Evolutionary conservation across 2,329 filamentous ascomycete species (phyloP), one percentile per base, ranked within the genome.

Genomic region (Colletotrichum euphorbiae): DNA sequence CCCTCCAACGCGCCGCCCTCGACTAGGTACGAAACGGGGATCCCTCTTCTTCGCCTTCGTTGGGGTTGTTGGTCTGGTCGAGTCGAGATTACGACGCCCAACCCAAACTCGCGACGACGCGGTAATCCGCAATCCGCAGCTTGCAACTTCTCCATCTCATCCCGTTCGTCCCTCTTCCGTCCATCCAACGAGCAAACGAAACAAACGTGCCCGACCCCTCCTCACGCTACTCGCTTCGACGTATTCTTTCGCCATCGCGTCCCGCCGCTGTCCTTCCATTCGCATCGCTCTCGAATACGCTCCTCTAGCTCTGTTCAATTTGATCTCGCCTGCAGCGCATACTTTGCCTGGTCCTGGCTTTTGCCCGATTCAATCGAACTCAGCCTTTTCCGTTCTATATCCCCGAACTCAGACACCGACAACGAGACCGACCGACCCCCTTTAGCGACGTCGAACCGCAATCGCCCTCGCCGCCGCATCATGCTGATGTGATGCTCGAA

Each of bases 401-500:
- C 46, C 42, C 42, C 50, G 48, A 52, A 64, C 43, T 17, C 65
- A 46, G 61, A 68, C 2, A 42, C 51, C 46, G 46, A 52, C 46
- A 43, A 46, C 45, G 45, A 68, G 38, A 17, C 33, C 64, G 64
- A 63, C 45, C 12, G 11, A 19, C 52, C 60, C 51, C 54, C 45
- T 13, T 33, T 12, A 28, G 51, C 33, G 21, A 40, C 52, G 36
- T 13, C 43, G 15, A n/a, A 48, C 64, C 33, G 17, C 31, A 19
- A 31, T 19, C 65, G 45, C 54, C 24, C n/a, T 42, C 19, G 48
- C 61, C 40, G 17, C 43, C 36, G 40, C n/a, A 67, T 21, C 56
- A 67, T 62, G 50, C 33, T 56, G 63, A 62, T 56, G 62, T 69
- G 51, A 69, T 67, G 62, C 38, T 45, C 40, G 45, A 45, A 62